Conservation (phyloP, 148 eudicot species). For the Vaccinium myrtillus region DNA sequence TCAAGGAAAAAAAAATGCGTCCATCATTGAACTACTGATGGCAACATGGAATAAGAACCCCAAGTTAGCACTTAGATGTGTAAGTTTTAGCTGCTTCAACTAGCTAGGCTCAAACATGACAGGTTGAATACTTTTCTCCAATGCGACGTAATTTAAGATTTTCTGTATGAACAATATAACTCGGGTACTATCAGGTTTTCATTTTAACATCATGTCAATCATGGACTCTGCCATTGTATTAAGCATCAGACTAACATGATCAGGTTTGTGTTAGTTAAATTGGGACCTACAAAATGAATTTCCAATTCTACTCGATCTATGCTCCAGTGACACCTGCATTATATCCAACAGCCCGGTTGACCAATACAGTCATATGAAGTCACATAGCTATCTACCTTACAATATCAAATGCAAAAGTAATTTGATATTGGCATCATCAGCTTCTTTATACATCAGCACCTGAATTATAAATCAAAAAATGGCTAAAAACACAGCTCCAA, state of each 20-base stretch:
- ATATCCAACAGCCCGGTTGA: neutral
- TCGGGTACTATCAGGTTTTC: neutral
- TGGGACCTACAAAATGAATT: neutral
- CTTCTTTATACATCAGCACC: neutral
- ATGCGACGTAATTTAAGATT: neutral
- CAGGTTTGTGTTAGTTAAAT: conserved; percentile 11
- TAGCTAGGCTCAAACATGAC: neutral
- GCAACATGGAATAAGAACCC: neutral
- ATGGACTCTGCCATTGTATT: neutral
- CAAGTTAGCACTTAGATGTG: neutral
- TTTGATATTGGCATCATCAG: neutral
- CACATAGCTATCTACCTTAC: neutral
- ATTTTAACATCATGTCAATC: neutral
- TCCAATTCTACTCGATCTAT: neutral
- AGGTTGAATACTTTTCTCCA: neutral
- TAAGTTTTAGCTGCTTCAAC: neutral
- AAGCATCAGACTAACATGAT: neutral
- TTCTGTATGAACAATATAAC: neutral
- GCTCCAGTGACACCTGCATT: neutral
- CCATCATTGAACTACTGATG: neutral
- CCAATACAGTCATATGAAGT: neutral
- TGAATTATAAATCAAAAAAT: neutral
- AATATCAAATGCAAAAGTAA: neutral
- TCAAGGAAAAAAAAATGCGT: neutral
- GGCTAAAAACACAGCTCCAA: neutral